phyloP scores from a whole-genome alignment of 192 early-diverging fungal species.

The Entomortierella lignicola region DNA sequence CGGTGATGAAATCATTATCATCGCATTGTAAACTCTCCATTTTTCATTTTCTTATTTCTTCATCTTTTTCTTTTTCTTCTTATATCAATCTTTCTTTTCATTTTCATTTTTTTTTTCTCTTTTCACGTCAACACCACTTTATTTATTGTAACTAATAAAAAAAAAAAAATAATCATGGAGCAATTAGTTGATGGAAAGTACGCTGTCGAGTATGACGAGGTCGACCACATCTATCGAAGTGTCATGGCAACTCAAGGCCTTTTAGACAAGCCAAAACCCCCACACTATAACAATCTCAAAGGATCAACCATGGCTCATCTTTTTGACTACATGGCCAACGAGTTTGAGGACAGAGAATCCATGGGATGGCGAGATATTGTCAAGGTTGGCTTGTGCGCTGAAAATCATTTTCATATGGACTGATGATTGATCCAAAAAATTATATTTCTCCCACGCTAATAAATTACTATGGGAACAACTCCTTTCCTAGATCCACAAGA shows the following conservation, averaged over 20 bases:
- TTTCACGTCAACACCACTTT: too few species aligned
- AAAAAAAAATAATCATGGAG: background rate
- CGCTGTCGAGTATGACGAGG: constrained; percentile 53
- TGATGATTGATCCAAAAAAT: too few species aligned
- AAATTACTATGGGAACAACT: too few species aligned
- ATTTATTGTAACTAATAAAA: background rate
- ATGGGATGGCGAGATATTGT: constrained; percentile 58
- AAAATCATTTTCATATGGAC: background rate
- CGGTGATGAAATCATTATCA: too few species aligned
- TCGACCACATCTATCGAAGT: constrained; percentile 57
- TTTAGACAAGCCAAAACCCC: constrained; percentile 43
- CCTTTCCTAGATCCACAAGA: constrained; percentile 32
- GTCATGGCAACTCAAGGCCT: constrained; percentile 47
- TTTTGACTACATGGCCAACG: constrained; percentile 54
- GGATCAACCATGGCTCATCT: constrained; percentile 48
- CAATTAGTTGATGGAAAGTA: constrained; percentile 25
- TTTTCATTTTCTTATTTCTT: background rate
- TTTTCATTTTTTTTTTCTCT: background rate
- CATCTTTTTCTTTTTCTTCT: background rate
- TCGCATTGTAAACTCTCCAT: too few species aligned
- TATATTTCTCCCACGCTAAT: background rate
- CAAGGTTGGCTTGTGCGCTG: constrained; percentile 34
- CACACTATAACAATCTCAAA: constrained; percentile 32
- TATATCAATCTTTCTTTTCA: background rate
- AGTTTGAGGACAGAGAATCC: constrained; percentile 47